Evolutionary conservation across 129 eudicot genomes (phyloP).

Genomic region (Helianthus annuus): HanXRQr2.0-SUNRISE NC_035440.2:46027967-46028466

Average conservation of each 20-base stretch:
- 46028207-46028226: neutral
- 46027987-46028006: conserved; percentile 86
- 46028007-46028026: conserved; percentile 88
- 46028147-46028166: conserved; percentile 23
- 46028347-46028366: conserved; percentile 81
- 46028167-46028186: conserved; percentile 7
- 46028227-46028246: conserved; percentile 15
- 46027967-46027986: conserved; percentile 86
- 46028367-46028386: conserved; percentile 97
- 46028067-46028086: conserved; percentile 96
- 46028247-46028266: neutral
- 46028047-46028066: conserved; percentile 78
- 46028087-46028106: conserved; percentile 80
- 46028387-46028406: conserved; percentile 85
- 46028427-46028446: conserved; percentile 86
- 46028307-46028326: neutral
- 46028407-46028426: conserved; percentile 85
- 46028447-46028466: conserved; percentile 71
- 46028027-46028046: conserved; percentile 97
- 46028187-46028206: conserved; percentile 1
- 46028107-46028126: conserved; percentile 89
- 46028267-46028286: neutral
- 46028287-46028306: neutral
- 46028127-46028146: conserved; percentile 95
- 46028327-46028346: conserved; percentile 31